phyloP scores from a whole-genome alignment of 2,329 filamentous ascomycete genomes.

The Byssochlamys sp. region DNA sequence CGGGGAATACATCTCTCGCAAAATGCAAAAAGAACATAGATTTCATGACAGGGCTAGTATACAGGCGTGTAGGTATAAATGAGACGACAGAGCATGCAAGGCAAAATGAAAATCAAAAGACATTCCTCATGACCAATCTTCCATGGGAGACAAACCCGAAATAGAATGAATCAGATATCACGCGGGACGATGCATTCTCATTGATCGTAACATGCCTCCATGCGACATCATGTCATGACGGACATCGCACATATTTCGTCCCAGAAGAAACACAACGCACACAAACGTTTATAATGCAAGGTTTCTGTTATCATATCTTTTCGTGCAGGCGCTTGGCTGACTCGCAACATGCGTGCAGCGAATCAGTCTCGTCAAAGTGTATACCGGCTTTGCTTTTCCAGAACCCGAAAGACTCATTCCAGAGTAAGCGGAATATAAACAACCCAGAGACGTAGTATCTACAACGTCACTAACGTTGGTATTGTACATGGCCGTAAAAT shows the following conservation, averaged over 20 bases:
- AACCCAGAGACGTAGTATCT: slow-evolving; percentile 1
- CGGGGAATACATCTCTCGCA: background rate
- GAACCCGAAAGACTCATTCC: background rate
- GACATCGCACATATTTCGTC: background rate
- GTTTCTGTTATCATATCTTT: background rate
- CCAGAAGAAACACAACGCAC: background rate
- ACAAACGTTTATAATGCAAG: background rate
- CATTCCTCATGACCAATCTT: background rate
- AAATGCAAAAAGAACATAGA: background rate
- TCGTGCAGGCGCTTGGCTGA: background rate
- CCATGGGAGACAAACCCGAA: background rate
- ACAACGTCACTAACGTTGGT: slow-evolving; percentile 5
- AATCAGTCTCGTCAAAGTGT: background rate
- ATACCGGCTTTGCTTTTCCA: background rate
- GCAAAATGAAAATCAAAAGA: background rate
- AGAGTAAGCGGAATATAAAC: slow-evolving; percentile 1
- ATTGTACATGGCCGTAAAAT: background rate
- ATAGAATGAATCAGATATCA: background rate
- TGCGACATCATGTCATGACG: background rate
- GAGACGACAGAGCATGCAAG: background rate
- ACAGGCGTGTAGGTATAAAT: background rate
- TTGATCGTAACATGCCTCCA: background rate
- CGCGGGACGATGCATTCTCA: background rate
- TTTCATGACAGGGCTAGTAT: background rate
- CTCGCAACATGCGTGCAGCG: no score